Percentiles rank a stretch among this genome's conserved stretches.
Conservation (phyloP, 441 rosid genomes). For the Hura crepitans region DNA sequence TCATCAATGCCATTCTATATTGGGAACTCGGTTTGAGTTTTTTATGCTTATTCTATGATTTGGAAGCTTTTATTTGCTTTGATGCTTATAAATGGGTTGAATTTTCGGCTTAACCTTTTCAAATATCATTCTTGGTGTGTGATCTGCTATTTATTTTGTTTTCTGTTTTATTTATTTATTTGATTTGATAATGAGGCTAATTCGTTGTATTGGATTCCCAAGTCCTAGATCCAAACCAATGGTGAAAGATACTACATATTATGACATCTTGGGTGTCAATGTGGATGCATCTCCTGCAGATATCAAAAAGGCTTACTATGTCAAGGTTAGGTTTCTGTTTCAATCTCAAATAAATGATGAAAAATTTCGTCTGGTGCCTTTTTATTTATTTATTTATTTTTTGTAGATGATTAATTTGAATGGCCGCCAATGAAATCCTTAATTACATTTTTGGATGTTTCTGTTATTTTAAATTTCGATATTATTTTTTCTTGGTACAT, state of each 20-base stretch:
- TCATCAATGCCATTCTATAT: neutral
- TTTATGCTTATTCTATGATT: conserved; percentile 4
- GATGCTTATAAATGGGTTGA: neutral
- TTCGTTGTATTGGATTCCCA: conserved; percentile 18
- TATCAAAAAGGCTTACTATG: conserved; percentile 88
- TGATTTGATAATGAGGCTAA: conserved; percentile 24
- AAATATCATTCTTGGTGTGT: neutral
- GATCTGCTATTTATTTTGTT: neutral
- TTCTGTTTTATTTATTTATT: conserved; percentile 10
- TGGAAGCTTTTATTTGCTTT: conserved; percentile 4
- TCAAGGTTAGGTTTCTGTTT: conserved; percentile 46
- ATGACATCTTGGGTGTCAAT: conserved; percentile 67
- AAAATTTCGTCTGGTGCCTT: too few species aligned
- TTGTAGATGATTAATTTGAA: neutral
- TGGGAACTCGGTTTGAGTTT: neutral
- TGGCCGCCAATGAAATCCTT: neutral
- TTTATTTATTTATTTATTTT: too few species aligned
- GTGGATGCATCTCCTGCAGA: conserved; percentile 72
- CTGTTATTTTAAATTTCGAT: neutral
- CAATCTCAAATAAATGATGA: too few species aligned
- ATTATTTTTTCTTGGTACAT: neutral
- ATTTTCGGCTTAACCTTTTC: neutral
- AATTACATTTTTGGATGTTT: neutral
- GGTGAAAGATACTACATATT: conserved; percentile 70
- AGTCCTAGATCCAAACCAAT: conserved; percentile 28